Evolutionary conservation across 1,284 basidiomycete species (phyloP), one percentile per base, ranked within the genome.

Genomic region (Cerioporus squamosus): DNA sequence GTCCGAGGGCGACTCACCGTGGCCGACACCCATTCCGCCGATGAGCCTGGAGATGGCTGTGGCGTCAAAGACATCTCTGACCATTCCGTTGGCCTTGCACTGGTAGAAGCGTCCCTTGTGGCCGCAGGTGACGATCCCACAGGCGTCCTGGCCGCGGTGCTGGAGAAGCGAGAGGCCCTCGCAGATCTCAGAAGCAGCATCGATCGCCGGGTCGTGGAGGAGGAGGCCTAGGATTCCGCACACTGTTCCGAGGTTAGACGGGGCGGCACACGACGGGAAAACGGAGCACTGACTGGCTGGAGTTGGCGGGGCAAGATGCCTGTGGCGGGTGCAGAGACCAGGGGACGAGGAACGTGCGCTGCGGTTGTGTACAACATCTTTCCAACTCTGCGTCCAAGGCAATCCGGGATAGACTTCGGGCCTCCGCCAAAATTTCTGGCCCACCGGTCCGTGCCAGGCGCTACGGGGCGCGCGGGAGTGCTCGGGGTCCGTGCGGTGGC

Each of bases 11-110:
- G 64, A 72, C 85, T 70, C 67, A 97, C 95, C 96, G 75, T 99
- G 97, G 1, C 97, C 97, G 59, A 99, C 87, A 61, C 97, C 97
- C 97, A 99, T 99, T 60, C 90, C 89, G 22, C 97, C 97, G 65
- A 90, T 83, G 62, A 99, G 78, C 63, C 86, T 88, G 45, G 86
- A 83, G 55, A 98, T 79, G 22, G 91, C 84, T 69, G 84, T 84
- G 50, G 85, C 81, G 75, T 98, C 95, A 75, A 99, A 97, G 61
- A 99, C 93, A 74, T 99, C 97, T 57, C 97, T 86, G 68, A 99
- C 97, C 97, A 99, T 99, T 44, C 97, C 97, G 74, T 99, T 99
- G n/a, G 95, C 94, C 78, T 99, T 99, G 83, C 93, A 95, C 75
- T 99, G 97, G 76, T 93, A 97, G 75, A 99, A 94, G 46, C 96